A percentile compares a stretch with the other conserved stretches of the same genome.
Conservation (phyloP, 129 eudicot species). For the Tagetes erecta region DNA sequence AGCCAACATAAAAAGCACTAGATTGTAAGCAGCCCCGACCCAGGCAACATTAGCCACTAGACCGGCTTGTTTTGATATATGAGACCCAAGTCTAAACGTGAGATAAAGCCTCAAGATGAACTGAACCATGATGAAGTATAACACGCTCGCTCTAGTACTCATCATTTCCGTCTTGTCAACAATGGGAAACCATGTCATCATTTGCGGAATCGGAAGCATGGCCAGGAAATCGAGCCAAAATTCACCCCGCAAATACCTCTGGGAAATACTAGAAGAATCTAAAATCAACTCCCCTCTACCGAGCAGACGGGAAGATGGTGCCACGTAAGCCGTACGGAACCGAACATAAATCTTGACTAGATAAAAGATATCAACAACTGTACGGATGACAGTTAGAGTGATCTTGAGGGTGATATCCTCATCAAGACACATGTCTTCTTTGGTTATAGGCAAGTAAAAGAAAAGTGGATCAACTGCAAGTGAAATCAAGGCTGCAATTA, state of each 20-base stretch:
- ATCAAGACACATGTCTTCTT: constrained; percentile 50
- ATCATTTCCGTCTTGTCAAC: constrained; percentile 42
- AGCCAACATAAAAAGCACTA: constrained; percentile 73
- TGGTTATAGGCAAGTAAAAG: constrained; percentile 64
- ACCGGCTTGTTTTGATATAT: constrained; percentile 65
- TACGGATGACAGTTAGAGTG: constrained; percentile 52
- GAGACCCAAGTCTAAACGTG: constrained; percentile 56
- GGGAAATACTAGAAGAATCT: constrained; percentile 58
- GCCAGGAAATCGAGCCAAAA: constrained; percentile 71
- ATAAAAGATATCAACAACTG: constrained; percentile 56
- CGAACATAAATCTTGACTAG: constrained; percentile 52
- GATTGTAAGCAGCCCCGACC: constrained; percentile 89
- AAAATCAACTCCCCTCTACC: constrained; percentile 84
- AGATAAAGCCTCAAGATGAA: constrained; percentile 61
- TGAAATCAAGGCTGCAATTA: constrained; percentile 53
- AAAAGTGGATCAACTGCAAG: constrained; percentile 76
- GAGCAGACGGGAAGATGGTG: constrained; percentile 74
- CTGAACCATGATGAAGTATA: constrained; percentile 61
- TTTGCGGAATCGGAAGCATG: constrained; percentile 88
- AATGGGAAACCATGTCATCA: constrained; percentile 58
- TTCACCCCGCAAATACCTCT: constrained; percentile 46
- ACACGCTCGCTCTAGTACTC: constrained; percentile 45
- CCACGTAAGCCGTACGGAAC: constrained; percentile 79
- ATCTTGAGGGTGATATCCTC: constrained; percentile 44
- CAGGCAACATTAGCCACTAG: constrained; percentile 68